Base-by-base conservation (phyloP, 1,284 basidiomycete species). In the Tilletia horrida region DNA sequence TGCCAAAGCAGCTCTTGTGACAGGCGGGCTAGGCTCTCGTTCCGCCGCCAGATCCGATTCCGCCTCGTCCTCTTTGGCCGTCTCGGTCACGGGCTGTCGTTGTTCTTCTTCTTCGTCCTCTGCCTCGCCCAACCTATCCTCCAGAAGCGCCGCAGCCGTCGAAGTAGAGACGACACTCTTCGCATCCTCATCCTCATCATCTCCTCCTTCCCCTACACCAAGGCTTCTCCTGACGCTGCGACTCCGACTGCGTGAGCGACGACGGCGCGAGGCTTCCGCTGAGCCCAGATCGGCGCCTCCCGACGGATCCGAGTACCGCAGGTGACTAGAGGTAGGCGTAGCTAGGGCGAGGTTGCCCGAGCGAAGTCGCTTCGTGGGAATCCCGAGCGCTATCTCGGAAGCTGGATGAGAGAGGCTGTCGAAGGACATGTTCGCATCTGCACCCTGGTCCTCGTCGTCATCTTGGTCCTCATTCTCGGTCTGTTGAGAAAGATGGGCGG, bases 401-500 rank as follows among this genome's bases (percentile, higher is more conserved):
- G 50, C 23, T 21, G 50, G 50, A 25, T 52, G 50, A 27, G 50
- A 23, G 50, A 52, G 50, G 27, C 50, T 52, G 23, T 52, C 50
- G 50, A 52, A 52, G n/a, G 50, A 52, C 23, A 52, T 25, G 23
- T 6, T 23, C 6, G 23, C 50, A 4, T 52, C 50, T 21, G 13
- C 23, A 14, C 13, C 23, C 21, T 14, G 50, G 6, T 6, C 1
- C 21, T 27, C 27, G 45, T 52, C 50, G 3, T 27, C 50, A 14
- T 52, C 50, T 13, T 52, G 4, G 6, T 27, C 50, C 1, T 52
- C 50, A 7, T 21, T 27, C 50, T 52, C 50, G n/a, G 11, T 40
- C 6, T 11, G 4, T 40, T 40, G 6, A 40, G 35, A 40, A 11
- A 4, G 35, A 40, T 40, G 4, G 11, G 35, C 11, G 11, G 35